A percentile compares a stretch with the other conserved stretches of the same genome.
Evolutionary conservation across 176 grass and related monocot species (phyloP).

Genomic region (Alopecurus myosuroides): DNA sequence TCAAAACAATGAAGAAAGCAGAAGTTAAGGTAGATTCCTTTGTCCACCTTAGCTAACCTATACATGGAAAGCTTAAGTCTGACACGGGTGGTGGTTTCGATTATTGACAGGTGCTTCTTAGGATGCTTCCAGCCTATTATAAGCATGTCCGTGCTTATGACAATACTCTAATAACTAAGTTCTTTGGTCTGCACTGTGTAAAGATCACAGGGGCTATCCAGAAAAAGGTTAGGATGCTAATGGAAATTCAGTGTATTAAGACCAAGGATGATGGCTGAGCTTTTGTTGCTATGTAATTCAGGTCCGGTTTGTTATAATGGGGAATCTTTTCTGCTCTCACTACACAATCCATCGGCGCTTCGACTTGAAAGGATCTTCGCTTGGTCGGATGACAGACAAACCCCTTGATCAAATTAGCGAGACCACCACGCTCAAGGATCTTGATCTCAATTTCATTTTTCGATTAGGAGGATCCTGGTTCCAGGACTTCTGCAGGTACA

Average conservation of each 20-base stretch:
- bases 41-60: not conserved
- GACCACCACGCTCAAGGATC: conserved; percentile 73
- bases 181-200: conserved; percentile 78
- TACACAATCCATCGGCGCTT: conserved; percentile 66
- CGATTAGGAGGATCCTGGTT: conserved; percentile 63
- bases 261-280: not conserved
- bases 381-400: conserved; percentile 77
- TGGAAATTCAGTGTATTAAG: not conserved
- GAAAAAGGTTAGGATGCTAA: conserved; percentile 53
- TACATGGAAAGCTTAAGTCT: not conserved
- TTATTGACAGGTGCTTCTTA: conserved; percentile 57
- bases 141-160: conserved; percentile 68
- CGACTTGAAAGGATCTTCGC: conserved; percentile 83
- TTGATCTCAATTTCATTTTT: conserved; percentile 91
- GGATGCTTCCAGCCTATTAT: conserved; percentile 89
- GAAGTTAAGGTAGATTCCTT: conserved; percentile 17
- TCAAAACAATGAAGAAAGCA: conserved; percentile 41
- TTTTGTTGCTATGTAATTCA: conserved; percentile 1
- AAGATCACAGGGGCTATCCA: conserved; percentile 73
- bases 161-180: conserved; percentile 68
- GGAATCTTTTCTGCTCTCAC: conserved; percentile 66
- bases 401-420: conserved; percentile 65
- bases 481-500: conserved; percentile 60
- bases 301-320: conserved; percentile 92
- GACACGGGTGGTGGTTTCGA: not conserved